Base-by-base conservation (phyloP, 2,329 filamentous ascomycete genomes). In the Botrytis hyacinthi region DNA sequence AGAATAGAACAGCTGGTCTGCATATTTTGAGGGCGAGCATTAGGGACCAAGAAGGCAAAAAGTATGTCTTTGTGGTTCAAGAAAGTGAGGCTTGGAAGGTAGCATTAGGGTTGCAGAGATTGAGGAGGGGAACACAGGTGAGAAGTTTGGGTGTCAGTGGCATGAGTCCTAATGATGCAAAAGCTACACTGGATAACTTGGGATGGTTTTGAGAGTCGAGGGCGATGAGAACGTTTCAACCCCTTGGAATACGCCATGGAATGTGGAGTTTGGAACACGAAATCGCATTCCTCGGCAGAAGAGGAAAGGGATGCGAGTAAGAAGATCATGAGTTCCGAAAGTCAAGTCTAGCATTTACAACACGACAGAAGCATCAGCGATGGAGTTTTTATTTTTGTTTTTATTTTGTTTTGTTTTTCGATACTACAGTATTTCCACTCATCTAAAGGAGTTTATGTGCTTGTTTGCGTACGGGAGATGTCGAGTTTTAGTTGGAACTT, bases 11-110 rank as follows among this genome's bases (percentile, higher is more conserved):
- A 73, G 87, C 85, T 76, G 87, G 88, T 70, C 80, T 90, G 70
- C 90, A 92, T 80, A 81, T 92, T 16, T 82, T 92, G 73, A 86
- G 90, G 69, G 90, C 89, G 35, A 90, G 87, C 22, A 85, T 92
- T 73, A 84, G 89, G 72, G 90, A 92, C 78, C 88, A 90, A 76
- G 90, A 91, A 74, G 89, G 88, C 61, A 91, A 90, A 82, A 85
- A 89, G 51, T 91, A 88, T 78, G 81, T 92, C 51, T 92, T 92
- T 79, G 85, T 92, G 16, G 82, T 92, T 48, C 84, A 85, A 59
- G 89, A 92, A 79, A 86, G 89, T 75, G 90, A 92, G 80, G 86
- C 86, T 42, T 92, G 90, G 90, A 92, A 92, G 85, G 83, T 92
- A 37, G 85, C 88, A 1, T 83, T 87, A 51, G 90, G 88, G 3